A percentile compares a stretch with the other conserved stretches of the same genome.
These are phyloP conservation scores for Crotalaria pallida DNA, from an alignment of 306 rosid species.

Conservation along the genomic window DNA sequence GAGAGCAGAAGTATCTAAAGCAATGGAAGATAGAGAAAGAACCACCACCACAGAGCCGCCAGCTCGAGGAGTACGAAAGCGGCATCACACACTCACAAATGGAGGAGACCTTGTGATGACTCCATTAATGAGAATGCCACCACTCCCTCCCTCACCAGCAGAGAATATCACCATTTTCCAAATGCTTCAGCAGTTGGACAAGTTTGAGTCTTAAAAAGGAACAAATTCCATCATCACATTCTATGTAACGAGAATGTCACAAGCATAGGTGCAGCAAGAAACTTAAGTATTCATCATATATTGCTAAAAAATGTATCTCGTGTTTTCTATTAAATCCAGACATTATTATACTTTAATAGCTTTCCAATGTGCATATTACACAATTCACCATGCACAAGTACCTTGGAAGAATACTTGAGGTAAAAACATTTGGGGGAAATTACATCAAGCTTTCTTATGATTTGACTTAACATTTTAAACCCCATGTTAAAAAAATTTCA, in stretches of 20 bases:
- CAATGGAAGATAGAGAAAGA: conserved; percentile 17
- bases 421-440: no score
- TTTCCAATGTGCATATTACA: conserved; percentile 16
- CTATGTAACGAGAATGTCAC: conserved; percentile 20
- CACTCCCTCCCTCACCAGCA: conserved; percentile 42
- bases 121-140: conserved; percentile 59
- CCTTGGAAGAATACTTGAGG: neutral
- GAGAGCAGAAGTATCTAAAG: conserved; percentile 47
- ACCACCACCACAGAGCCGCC: conserved; percentile 32
- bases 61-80: conserved; percentile 65
- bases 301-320: conserved; percentile 18
- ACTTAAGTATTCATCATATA: conserved; percentile 5
- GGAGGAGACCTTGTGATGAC: conserved; percentile 52
- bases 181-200: conserved; percentile 77
- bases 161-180: conserved; percentile 72
- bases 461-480: no score
- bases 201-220: conserved; percentile 51
- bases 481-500: no score
- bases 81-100: conserved; percentile 77
- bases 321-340: conserved; percentile 21
- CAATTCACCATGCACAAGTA: neutral
- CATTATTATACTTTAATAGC: conserved; percentile 21
- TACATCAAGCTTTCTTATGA: no score
- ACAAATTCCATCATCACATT: conserved; percentile 11
- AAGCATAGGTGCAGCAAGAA: conserved; percentile 22